A percentile compares a stretch with the other conserved stretches of the same genome.
Conservation (phyloP, 2,329 filamentous ascomycete species). For the Colletotrichum theobromicola region DNA sequence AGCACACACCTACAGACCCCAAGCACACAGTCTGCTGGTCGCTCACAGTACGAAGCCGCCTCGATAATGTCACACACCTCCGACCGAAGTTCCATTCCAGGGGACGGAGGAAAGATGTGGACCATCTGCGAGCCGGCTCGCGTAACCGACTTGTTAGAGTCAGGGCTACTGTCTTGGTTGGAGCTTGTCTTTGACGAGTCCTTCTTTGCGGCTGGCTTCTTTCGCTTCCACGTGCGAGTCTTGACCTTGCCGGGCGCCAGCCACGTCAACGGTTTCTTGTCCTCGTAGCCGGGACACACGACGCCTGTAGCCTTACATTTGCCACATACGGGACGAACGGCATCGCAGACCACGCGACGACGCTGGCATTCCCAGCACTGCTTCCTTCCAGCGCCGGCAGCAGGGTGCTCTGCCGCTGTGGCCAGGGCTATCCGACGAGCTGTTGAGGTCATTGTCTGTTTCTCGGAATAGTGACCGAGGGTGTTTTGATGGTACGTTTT, state of each 20-base stretch:
- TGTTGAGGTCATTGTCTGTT: background rate
- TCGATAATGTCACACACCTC: slow-evolving; percentile 12
- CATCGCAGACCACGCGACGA: slow-evolving; percentile 43
- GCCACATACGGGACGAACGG: slow-evolving; percentile 37
- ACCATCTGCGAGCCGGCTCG: background rate
- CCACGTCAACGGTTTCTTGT: slow-evolving; percentile 41
- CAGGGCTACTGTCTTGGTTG: background rate
- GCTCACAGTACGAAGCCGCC: slow-evolving; percentile 19
- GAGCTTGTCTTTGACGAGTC: background rate
- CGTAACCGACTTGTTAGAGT: background rate
- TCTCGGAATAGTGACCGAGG: background rate
- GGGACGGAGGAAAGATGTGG: background rate
- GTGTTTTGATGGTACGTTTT: background rate
- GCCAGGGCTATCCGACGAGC: background rate
- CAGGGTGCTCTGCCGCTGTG: background rate
- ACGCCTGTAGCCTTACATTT: slow-evolving; percentile 36
- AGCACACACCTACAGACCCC: background rate
- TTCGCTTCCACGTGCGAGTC: slow-evolving; percentile 28
- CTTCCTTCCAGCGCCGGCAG: background rate
- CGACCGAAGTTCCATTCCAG: background rate
- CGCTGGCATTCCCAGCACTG: slow-evolving; percentile 49
- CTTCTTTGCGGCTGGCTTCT: background rate
- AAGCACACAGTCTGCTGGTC: background rate
- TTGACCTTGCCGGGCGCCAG: slow-evolving; percentile 39
- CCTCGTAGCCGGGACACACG: slow-evolving; percentile 44